phyloP scores from a whole-genome alignment of 1,139 yeast genomes.

The Debaryomyces sp. region DNA sequence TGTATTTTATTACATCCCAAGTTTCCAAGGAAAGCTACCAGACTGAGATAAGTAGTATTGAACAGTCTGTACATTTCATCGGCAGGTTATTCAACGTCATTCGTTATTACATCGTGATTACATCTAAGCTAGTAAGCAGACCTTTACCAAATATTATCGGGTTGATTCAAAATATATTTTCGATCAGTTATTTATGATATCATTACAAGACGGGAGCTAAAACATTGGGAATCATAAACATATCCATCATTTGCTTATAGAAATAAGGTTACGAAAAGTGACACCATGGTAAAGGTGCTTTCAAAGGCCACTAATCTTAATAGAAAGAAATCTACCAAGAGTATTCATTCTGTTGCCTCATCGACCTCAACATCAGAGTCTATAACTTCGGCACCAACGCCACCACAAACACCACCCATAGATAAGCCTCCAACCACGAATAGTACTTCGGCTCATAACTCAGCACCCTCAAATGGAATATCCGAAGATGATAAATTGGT shows the following conservation, averaged over 20 bases:
- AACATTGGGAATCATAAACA: background rate
- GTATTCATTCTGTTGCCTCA: conserved; percentile 17
- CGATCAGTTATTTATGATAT: conserved; percentile 1
- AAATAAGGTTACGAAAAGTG: background rate
- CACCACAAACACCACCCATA: conserved; percentile 9
- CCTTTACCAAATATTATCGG: background rate
- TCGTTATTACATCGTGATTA: background rate
- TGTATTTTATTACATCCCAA: background rate
- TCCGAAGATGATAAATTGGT: conserved; percentile 26
- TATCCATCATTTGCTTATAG: background rate
- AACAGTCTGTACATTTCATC: background rate
- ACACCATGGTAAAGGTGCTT: conserved; percentile 21
- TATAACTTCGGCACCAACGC: conserved; percentile 7
- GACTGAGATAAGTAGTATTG: background rate
- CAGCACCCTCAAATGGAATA: background rate
- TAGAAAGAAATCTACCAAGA: conserved; percentile 18
- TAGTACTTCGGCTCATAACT: background rate
- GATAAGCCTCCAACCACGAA: background rate
- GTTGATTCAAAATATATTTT: background rate
- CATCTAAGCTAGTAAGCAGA: background rate
- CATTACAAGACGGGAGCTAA: background rate
- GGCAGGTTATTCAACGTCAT: background rate
- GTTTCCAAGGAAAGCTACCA: background rate
- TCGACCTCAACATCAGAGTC: conserved; percentile 12
- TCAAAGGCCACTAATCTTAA: conserved; percentile 18